A percentile compares a stretch with the other conserved stretches of the same genome.
phyloP scores from a whole-genome alignment of 257 asterid genomes.

The Echites panduratus region DNA sequence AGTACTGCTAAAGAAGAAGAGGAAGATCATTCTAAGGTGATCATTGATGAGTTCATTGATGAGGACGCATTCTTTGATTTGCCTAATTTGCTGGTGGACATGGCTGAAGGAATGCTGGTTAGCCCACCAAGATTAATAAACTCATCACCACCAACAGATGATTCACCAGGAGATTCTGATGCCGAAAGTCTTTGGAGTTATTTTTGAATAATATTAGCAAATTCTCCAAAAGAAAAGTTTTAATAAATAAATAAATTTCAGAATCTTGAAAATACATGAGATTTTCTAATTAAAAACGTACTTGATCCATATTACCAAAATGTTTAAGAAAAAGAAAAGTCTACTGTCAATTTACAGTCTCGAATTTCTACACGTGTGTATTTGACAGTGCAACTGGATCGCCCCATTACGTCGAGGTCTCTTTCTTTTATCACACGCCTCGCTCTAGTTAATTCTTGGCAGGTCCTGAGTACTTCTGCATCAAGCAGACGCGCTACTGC shows the following conservation, averaged over 20 bases:
- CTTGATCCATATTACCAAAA: too few species aligned
- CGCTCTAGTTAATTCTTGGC: not conserved
- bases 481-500: not conserved
- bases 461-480: constrained; percentile 14
- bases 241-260: not conserved
- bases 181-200: constrained; percentile 35
- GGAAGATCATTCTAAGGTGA: not conserved
- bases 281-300: too few species aligned
- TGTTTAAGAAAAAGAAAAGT: too few species aligned
- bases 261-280: not conserved
- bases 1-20: too few species aligned
- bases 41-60: constrained; percentile 26
- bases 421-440: constrained; percentile 8
- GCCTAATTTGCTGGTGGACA: constrained; percentile 45
- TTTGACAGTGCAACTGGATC: not conserved
- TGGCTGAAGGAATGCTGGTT: constrained; percentile 47
- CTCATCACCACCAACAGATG: constrained; percentile 18
- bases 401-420: not conserved
- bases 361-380: not conserved
- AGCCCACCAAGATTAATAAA: constrained; percentile 44
- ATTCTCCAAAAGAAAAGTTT: too few species aligned
- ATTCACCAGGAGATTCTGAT: constrained; percentile 28
- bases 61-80: constrained; percentile 37
- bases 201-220: constrained; percentile 13
- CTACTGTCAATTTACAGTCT: too few species aligned